These are phyloP conservation scores for Ophiostoma angusticollis DNA, from an alignment of 2,329 filamentous ascomycete genomes.

Conservation along the genomic window DNA sequence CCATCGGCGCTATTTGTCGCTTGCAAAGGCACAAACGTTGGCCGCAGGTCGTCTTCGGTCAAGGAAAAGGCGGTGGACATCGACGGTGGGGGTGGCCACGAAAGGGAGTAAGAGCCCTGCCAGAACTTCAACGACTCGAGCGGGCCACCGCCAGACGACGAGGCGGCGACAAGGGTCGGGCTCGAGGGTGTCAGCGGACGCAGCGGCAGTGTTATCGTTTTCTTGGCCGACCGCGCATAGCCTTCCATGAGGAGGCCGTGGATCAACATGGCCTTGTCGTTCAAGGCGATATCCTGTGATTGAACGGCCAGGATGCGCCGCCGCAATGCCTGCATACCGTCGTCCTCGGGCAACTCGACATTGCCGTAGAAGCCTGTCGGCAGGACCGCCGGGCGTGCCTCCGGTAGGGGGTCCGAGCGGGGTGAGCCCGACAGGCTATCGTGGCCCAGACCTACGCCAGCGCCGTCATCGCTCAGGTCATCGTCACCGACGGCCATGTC, in stretches of 20 bases:
- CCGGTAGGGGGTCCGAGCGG: too few species aligned
- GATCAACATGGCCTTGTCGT: constrained; percentile 59
- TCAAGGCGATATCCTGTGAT: constrained; percentile 39
- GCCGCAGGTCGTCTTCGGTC: constrained; percentile 48
- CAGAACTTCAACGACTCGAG: constrained; percentile 46
- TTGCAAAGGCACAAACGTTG: constrained; percentile 48
- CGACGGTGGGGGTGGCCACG: constrained; percentile 24
- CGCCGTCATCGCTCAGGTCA: too few species aligned
- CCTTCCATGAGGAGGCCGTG: constrained; percentile 59
- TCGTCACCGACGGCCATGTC: too few species aligned
- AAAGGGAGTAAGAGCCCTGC: constrained; percentile 29
- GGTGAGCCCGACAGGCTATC: too few species aligned
- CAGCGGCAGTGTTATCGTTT: constrained; percentile 10
- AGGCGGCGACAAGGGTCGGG: constrained; percentile 11
- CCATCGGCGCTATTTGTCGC: too few species aligned
- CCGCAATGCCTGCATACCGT: constrained; percentile 60
- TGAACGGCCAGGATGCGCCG: constrained; percentile 58
- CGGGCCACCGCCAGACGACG: constrained; percentile 29
- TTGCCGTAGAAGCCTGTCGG: constrained; percentile 16
- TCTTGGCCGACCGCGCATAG: constrained; percentile 37
- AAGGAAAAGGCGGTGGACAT: constrained; percentile 40
- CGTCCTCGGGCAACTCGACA: constrained; percentile 53
- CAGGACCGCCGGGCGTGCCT: too few species aligned
- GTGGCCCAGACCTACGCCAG: too few species aligned
- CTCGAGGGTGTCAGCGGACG: constrained; percentile 17